phyloP scores from a whole-genome alignment of 2,329 filamentous ascomycete genomes.

The Diaporthe sp. region DNA sequence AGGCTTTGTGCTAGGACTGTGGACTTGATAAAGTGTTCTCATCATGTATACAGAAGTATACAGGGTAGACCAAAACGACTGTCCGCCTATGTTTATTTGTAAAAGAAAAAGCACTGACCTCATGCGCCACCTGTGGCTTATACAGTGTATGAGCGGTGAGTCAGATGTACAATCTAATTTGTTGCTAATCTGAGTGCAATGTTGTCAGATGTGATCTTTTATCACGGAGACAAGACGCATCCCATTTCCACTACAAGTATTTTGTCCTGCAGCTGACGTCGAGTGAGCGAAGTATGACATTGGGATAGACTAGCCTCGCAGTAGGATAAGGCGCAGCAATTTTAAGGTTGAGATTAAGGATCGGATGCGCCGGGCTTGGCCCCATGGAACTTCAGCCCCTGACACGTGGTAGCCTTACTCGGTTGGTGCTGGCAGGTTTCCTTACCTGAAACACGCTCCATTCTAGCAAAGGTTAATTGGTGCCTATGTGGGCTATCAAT shows the following conservation, averaged over 20 bases:
- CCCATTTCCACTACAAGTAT: background rate
- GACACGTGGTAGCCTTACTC: background rate
- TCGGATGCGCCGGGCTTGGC: slow-evolving; percentile 25
- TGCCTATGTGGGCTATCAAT: slow-evolving; percentile 17
- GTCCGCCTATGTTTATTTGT: no score
- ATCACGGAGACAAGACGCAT: background rate
- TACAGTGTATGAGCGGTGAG: no score
- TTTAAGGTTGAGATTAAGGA: slow-evolving; percentile 19
- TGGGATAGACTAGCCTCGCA: background rate
- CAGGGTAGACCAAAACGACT: no score
- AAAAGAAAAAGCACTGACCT: no score
- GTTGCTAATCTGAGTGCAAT: no score
- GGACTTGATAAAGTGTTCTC: no score
- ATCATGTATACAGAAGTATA: no score
- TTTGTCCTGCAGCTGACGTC: background rate
- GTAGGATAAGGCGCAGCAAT: background rate
- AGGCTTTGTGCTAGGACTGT: no score
- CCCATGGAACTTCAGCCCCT: background rate
- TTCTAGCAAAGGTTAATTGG: background rate
- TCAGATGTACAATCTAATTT: no score
- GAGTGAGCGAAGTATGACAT: background rate
- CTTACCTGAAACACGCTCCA: slow-evolving; percentile 7
- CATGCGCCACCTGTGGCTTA: no score
- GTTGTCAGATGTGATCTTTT: no score
- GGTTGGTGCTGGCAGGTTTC: background rate